Percentiles rank a stretch among this genome's conserved stretches.
Conservation (phyloP, 2,329 filamentous ascomycete species). For the Fusarium avenaceum region DNA sequence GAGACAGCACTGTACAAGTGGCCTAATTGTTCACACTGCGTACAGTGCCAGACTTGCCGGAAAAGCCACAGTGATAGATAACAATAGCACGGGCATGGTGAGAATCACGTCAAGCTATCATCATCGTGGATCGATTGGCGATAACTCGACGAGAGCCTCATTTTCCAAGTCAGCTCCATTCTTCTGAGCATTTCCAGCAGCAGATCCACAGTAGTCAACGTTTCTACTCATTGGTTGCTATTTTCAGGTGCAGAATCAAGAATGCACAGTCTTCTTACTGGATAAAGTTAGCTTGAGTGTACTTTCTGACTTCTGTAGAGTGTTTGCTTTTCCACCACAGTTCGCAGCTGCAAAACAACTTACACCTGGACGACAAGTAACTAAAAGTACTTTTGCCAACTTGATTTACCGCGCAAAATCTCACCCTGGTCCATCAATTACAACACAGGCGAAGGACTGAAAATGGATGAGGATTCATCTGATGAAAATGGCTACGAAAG, state of each 20-base stretch:
- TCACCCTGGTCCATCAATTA: background rate
- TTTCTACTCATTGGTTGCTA: background rate
- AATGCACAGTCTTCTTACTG: background rate
- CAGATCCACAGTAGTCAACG: background rate
- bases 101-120: conserved; percentile 39
- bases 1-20: conserved; percentile 1
- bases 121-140: conserved; percentile 28
- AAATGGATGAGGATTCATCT: conserved; percentile 29
- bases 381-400: background rate
- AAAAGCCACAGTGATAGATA: conserved; percentile 25
- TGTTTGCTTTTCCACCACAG: conserved; percentile 27
- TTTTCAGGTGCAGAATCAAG: background rate
- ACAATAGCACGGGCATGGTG: conserved; percentile 8
- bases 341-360: conserved; percentile 11
- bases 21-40: fast-evolving
- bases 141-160: background rate
- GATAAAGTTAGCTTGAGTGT: conserved; percentile 22
- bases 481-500: conserved; percentile 46
- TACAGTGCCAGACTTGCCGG: background rate
- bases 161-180: background rate
- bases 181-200: background rate
- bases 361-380: conserved; percentile 5
- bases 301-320: conserved; percentile 1
- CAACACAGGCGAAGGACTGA: background rate
- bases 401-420: background rate